These are phyloP conservation scores for Candida namnaoensis DNA, from an alignment of 805 yeast species.

Conservation along the genomic window DNA sequence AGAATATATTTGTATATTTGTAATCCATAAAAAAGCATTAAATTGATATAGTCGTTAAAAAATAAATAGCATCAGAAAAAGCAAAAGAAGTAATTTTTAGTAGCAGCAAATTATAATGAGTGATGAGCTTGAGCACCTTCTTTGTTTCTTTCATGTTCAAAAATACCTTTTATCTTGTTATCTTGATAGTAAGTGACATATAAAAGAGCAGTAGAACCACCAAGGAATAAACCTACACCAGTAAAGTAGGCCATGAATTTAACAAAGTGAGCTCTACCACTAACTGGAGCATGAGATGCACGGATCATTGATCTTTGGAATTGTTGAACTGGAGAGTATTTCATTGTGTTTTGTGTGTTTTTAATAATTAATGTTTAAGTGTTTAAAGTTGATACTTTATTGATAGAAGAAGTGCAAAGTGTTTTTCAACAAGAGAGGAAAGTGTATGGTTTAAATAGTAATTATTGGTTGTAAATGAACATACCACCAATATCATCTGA, in stretches of 20 bases:
- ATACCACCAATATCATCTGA: too few species aligned
- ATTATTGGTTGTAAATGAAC: too few species aligned
- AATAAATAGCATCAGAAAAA: not conserved
- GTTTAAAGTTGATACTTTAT: too few species aligned
- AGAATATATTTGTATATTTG: too few species aligned
- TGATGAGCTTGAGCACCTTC: constrained; percentile 5
- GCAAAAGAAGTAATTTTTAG: not conserved
- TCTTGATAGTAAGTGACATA: constrained; percentile 15
- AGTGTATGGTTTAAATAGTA: too few species aligned
- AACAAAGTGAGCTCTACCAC: constrained; percentile 1
- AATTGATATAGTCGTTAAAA: too few species aligned
- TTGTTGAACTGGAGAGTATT: constrained; percentile 5
- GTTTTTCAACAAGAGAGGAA: too few species aligned
- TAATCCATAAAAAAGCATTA: too few species aligned
- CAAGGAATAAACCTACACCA: constrained; percentile 11
- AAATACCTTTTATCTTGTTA: constrained; percentile 17
- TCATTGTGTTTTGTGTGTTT: not conserved
- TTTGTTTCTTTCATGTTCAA: constrained; percentile 5
- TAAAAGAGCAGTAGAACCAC: constrained; percentile 9
- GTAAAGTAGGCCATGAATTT: constrained; percentile 10
- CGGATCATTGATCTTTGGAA: constrained; percentile 13
- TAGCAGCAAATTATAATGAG: not conserved
- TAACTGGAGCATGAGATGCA: constrained; percentile 7
- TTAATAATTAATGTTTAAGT: not conserved
- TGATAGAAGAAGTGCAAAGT: too few species aligned